Conservation (phyloP, 306 rosid species). For the Luffa aegyptiaca region DNA sequence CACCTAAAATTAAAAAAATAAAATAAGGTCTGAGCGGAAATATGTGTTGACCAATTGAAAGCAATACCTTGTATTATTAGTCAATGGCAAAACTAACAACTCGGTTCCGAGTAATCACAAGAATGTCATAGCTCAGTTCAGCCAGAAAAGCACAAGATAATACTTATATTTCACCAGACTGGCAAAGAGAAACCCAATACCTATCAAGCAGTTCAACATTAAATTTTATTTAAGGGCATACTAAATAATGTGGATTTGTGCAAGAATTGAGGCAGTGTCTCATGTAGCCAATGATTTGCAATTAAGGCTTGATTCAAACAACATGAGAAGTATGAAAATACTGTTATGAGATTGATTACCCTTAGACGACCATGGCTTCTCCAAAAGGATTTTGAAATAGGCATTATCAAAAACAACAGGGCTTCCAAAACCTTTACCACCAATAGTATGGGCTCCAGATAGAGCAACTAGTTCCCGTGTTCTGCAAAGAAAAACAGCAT, state of each 20-base stretch:
- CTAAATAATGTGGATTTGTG: not conserved
- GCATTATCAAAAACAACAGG: conserved; percentile 77
- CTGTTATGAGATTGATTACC: conserved; percentile 31
- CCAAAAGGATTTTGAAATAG: conserved; percentile 76
- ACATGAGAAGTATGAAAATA: not conserved
- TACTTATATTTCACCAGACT: not conserved
- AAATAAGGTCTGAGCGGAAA: not conserved
- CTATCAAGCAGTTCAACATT: not conserved
- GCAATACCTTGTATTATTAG: not conserved
- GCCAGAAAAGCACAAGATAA: not conserved
- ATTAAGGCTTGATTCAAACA: not conserved
- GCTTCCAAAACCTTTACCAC: conserved; percentile 86
- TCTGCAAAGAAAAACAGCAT: conserved; percentile 32
- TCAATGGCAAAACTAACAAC: not conserved
- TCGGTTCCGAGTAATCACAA: not conserved
- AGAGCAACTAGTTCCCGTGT: conserved; percentile 84
- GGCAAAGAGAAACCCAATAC: not conserved
- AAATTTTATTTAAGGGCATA: not conserved
- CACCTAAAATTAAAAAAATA: conserved; percentile 35
- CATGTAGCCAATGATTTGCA: not conserved
- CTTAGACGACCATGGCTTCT: conserved; percentile 59
- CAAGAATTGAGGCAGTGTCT: not conserved
- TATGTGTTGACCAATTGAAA: not conserved
- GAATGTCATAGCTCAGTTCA: not conserved
- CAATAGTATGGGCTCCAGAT: conserved; percentile 93